phyloP scores from a whole-genome alignment of 331 rosid genomes.

The Malus hybrid region DNA sequence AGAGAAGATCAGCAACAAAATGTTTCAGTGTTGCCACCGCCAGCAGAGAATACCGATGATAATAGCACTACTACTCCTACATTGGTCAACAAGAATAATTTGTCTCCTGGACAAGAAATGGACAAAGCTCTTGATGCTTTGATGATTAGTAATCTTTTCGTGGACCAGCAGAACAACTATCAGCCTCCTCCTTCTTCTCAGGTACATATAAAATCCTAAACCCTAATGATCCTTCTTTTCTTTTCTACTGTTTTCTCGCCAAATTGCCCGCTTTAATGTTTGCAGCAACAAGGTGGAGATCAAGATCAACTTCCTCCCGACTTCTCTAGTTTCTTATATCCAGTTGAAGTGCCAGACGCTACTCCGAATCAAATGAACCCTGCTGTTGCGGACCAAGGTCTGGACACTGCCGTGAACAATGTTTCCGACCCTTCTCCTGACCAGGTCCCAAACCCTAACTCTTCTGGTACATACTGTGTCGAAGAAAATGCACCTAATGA shows the following conservation, averaged over 20 bases:
- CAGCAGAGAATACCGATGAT: neutral
- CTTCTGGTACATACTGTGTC: neutral
- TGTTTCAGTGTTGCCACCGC: neutral
- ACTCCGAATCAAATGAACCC: neutral
- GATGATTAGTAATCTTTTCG: constrained; percentile 9
- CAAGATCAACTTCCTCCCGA: neutral
- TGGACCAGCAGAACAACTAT: constrained; percentile 4
- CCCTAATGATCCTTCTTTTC: neutral
- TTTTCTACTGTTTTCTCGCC: neutral
- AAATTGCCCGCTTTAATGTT: neutral
- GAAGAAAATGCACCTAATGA: neutral
- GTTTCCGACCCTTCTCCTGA: neutral
- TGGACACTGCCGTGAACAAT: too few relatives aligned
- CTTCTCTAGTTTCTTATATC: neutral
- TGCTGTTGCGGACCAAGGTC: neutral
- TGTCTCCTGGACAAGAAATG: neutral
- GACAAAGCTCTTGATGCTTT: neutral
- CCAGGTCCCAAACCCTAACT: constrained; percentile 3
- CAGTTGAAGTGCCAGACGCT: neutral
- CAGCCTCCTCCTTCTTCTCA: neutral
- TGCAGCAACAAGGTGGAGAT: constrained; percentile 9
- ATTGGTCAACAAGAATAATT: neutral
- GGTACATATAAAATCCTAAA: neutral
- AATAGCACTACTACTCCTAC: neutral
- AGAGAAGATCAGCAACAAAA: neutral